phyloP scores from a whole-genome alignment of 192 early-diverging fungal genomes.

The Backusella tuberculispora region DNA sequence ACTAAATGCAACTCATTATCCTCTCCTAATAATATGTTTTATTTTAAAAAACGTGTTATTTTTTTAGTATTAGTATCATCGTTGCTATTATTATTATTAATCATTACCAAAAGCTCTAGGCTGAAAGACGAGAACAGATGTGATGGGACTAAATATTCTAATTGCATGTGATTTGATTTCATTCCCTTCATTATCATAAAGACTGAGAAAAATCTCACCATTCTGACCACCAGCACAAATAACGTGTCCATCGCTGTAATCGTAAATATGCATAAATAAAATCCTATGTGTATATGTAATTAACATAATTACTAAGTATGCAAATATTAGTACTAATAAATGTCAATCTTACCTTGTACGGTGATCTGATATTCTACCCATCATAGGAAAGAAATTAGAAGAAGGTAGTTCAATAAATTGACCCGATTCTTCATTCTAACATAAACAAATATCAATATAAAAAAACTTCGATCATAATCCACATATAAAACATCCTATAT shows the following conservation, averaged over 20 bases:
- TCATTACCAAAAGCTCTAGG: conserved; percentile 18
- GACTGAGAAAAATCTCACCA: conserved; percentile 39
- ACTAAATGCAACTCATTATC: conserved; percentile 49
- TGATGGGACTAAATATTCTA: conserved; percentile 40
- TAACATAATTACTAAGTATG: not conserved
- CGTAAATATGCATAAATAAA: conserved; percentile 37
- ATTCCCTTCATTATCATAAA: conserved; percentile 32
- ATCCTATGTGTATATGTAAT: conserved; percentile 9
- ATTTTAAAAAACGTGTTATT: not conserved
- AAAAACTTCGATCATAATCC: too few species aligned
- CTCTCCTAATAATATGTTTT: not conserved
- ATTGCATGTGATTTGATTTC: conserved; percentile 35
- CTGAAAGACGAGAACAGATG: conserved; percentile 40
- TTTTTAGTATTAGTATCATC: not conserved
- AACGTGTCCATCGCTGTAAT: conserved; percentile 25
- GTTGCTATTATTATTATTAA: not conserved
- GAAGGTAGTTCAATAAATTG: conserved; percentile 34
- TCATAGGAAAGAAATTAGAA: conserved; percentile 27
- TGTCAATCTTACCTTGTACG: conserved; percentile 21
- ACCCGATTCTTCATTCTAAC: conserved; percentile 8
- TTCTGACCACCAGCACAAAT: conserved; percentile 42
- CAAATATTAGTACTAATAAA: not conserved
- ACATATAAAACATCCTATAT: too few species aligned
- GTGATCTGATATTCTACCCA: conserved; percentile 33
- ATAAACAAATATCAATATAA: not conserved